A percentile compares a stretch with the other conserved stretches of the same genome.
Evolutionary conservation across 2,329 filamentous ascomycete species (phyloP).

Genomic region (Cercospora sp.): DNA sequence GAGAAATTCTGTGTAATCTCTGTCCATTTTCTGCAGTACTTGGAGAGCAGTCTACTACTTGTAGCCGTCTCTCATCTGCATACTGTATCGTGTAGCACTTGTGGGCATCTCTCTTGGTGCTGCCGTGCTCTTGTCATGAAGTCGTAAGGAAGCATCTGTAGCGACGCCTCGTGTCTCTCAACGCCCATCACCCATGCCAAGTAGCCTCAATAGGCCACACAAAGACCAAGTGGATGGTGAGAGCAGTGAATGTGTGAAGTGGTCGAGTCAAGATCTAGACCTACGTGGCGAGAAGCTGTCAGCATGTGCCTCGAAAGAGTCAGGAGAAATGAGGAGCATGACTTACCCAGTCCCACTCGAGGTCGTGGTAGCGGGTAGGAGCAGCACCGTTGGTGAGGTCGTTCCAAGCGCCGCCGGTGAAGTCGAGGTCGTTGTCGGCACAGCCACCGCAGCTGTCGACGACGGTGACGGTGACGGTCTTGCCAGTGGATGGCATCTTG

Average conservation of each 20-base stretch:
- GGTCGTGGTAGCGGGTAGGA: background rate
- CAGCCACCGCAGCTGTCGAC: constrained; percentile 66
- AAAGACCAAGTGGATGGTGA: background rate
- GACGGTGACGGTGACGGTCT: constrained; percentile 63
- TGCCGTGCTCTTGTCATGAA: background rate
- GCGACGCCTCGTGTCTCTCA: background rate
- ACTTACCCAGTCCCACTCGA: constrained; percentile 7
- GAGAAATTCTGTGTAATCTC: background rate
- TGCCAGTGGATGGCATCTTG: constrained; percentile 42
- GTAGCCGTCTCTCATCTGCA: background rate
- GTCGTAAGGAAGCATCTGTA: background rate
- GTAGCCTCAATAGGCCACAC: background rate
- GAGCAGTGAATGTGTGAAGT: background rate
- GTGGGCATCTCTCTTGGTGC: background rate
- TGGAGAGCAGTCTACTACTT: background rate
- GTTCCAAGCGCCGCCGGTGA: constrained; percentile 16
- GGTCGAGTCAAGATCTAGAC: background rate
- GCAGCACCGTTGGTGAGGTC: constrained; percentile 13
- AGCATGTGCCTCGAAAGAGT: background rate
- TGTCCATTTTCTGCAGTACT: background rate
- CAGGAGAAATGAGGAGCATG: background rate
- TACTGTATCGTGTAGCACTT: background rate
- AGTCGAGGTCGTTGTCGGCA: constrained; percentile 45
- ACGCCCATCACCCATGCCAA: background rate
- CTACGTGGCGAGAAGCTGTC: too few relatives aligned